These are phyloP conservation scores for Arthroderma sp. DNA, from an alignment of 2,329 filamentous ascomycete species.

Conservation along the genomic window DNA sequence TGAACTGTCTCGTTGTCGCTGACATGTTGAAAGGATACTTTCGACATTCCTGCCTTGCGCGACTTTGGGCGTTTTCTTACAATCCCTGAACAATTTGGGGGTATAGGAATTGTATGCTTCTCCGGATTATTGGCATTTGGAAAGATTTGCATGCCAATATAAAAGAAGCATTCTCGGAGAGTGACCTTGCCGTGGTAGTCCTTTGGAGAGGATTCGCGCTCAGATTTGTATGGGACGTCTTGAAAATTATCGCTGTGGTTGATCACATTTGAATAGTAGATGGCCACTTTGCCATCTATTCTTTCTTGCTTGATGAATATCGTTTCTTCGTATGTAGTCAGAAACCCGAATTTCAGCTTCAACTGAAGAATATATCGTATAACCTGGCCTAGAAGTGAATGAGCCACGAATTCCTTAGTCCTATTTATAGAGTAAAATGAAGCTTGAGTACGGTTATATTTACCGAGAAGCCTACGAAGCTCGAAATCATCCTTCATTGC, in stretches of 20 bases:
- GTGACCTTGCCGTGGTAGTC: background rate
- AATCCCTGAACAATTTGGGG: too few species aligned
- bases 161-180: conserved; percentile 3
- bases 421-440: too few species aligned
- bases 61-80: too few species aligned
- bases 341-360: conserved; percentile 2
- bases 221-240: background rate
- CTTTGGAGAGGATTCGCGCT: background rate
- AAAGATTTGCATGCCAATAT: background rate
- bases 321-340: conserved; percentile 1
- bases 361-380: background rate
- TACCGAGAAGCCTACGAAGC: too few species aligned
- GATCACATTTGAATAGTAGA: conserved; percentile 3
- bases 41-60: too few species aligned
- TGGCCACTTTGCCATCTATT: background rate
- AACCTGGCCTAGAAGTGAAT: background rate
- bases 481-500: too few species aligned
- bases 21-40: too few species aligned
- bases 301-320: conserved; percentile 3
- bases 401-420: background rate
- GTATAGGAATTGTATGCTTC: too few species aligned
- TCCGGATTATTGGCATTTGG: too few species aligned
- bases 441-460: too few species aligned
- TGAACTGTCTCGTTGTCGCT: too few species aligned
- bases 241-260: background rate